These are phyloP conservation scores for Camelina neglecta DNA, from an alignment of 345 rosid species.

Conservation along the genomic window DNA sequence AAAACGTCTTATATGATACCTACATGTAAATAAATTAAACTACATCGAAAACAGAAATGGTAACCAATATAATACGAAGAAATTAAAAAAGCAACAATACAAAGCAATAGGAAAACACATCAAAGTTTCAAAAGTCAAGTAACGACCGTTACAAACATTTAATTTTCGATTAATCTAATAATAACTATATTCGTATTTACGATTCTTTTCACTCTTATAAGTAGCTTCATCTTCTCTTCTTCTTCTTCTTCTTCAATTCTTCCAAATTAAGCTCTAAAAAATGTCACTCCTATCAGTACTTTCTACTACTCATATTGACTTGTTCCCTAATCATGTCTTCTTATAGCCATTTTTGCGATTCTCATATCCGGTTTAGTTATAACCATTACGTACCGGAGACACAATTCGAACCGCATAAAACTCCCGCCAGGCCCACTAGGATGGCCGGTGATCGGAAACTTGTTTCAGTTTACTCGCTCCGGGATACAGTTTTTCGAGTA, in stretches of 20 bases:
- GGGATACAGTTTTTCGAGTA: slow-evolving; percentile 73
- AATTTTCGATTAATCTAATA: too few species aligned
- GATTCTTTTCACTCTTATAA: slow-evolving; percentile 1
- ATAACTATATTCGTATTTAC: background rate
- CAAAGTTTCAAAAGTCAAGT: background rate
- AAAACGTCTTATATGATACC: background rate
- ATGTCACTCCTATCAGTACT: slow-evolving; percentile 4
- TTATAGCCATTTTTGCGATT: slow-evolving; percentile 36
- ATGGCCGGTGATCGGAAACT: slow-evolving; percentile 86
- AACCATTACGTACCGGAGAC: slow-evolving; percentile 37
- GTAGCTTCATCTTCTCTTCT: background rate
- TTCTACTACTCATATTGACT: background rate
- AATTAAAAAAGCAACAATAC: background rate
- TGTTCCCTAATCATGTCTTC: slow-evolving; percentile 2
- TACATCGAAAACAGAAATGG: background rate
- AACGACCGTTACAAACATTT: background rate
- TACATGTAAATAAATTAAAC: background rate
- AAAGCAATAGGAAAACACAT: background rate
- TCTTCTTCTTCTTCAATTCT: background rate
- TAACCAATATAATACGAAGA: background rate
- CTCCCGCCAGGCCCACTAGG: slow-evolving; percentile 90
- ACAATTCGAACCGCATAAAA: slow-evolving; percentile 39
- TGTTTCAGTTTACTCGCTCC: slow-evolving; percentile 65
- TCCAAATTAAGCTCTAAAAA: background rate
- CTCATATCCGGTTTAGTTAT: slow-evolving; percentile 50